Conservation (phyloP, 129 eudicot species). For the Flaveria ramosissima region DNA sequence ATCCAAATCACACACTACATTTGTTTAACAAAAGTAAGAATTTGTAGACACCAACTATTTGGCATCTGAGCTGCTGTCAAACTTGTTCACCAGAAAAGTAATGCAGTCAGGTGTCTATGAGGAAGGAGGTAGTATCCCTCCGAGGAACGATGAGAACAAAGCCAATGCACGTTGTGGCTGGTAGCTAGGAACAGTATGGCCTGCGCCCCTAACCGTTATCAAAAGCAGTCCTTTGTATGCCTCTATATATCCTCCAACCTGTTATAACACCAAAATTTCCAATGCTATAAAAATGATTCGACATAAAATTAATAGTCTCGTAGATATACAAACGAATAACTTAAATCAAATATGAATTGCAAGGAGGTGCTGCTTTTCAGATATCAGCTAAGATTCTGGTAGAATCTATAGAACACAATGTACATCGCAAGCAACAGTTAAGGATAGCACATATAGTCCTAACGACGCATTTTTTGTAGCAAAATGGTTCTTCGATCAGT, state of each 20-base stretch:
- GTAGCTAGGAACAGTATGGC: conserved; percentile 51
- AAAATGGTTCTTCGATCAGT: no score
- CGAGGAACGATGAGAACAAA: conserved; percentile 46
- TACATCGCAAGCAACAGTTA: no score
- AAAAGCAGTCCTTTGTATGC: conserved; percentile 39
- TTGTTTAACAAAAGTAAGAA: neutral
- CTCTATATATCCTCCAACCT: conserved; percentile 49
- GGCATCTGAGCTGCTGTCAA: neutral
- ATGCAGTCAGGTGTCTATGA: neutral
- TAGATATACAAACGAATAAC: no score
- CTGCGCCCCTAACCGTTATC: conserved; percentile 34
- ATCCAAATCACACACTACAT: neutral
- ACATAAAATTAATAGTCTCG: no score
- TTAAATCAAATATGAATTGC: no score
- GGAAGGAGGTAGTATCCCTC: conserved; percentile 48
- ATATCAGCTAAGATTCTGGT: no score
- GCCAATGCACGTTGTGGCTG: conserved; percentile 47
- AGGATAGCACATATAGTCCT: no score
- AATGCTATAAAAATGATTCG: no score
- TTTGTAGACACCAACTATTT: conserved; percentile 19
- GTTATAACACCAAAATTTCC: no score
- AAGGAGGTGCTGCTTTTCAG: no score
- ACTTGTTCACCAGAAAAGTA: neutral
- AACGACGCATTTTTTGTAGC: no score
- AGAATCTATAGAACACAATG: no score